Percentiles rank a stretch among this genome's conserved stretches.
phyloP scores from a whole-genome alignment of 345 rosid species.

The Eucalyptus sp. region DNA sequence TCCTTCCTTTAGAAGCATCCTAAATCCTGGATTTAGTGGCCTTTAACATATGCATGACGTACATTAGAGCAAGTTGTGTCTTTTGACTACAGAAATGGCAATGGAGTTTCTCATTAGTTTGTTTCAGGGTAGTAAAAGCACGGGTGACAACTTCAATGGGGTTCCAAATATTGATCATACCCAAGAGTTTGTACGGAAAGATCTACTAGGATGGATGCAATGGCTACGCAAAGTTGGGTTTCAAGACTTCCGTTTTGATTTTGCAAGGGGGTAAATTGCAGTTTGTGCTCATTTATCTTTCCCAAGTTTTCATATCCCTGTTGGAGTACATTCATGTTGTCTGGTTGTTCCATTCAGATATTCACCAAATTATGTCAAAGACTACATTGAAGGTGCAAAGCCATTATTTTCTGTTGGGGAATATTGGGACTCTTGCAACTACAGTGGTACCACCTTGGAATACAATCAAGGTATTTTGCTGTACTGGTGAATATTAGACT shows the following conservation, averaged over 20 bases:
- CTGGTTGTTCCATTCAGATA: constrained; percentile 32
- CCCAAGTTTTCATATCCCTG: not conserved
- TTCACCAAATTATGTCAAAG: constrained; percentile 67
- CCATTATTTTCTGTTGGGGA: constrained; percentile 86
- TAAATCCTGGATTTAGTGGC: not conserved
- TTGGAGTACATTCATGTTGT: not conserved
- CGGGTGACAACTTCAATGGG: constrained; percentile 88
- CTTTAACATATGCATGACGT: not conserved
- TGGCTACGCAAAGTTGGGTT: constrained; percentile 66
- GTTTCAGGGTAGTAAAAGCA: constrained; percentile 68
- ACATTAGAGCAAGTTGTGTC: not conserved
- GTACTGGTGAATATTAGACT: not conserved
- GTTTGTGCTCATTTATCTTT: not conserved
- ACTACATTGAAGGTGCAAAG: constrained; percentile 76
- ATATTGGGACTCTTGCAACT: constrained; percentile 90
- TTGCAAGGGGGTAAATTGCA: constrained; percentile 61
- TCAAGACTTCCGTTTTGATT: constrained; percentile 93
- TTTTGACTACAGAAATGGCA: not conserved
- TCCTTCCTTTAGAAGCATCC: not conserved
- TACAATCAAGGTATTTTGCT: constrained; percentile 65
- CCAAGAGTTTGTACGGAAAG: constrained; percentile 83
- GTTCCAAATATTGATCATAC: constrained; percentile 91
- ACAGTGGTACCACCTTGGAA: constrained; percentile 43
- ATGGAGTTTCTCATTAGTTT: not conserved
- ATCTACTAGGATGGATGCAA: constrained; percentile 63